A percentile compares a stretch with the other conserved stretches of the same genome.
phyloP scores from a whole-genome alignment of 2,329 filamentous ascomycete genomes.

The Aphanocladium album region DNA sequence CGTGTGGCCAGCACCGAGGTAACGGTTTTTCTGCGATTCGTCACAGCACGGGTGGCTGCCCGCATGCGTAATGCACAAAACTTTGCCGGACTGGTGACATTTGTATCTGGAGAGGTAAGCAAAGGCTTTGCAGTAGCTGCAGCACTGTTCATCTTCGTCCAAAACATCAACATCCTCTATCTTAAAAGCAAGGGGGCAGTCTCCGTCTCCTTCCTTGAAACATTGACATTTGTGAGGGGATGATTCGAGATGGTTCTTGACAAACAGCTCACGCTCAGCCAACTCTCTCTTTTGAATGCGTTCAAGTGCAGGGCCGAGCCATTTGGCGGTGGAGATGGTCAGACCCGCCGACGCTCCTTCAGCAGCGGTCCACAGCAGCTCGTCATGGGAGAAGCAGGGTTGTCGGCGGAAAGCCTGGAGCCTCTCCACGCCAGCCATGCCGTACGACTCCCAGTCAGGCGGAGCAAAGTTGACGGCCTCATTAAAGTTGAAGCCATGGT shows the following conservation, averaged over 20 bases:
- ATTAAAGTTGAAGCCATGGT: conserved; percentile 98
- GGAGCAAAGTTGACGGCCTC: conserved; percentile 98
- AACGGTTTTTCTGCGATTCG: conserved; percentile 59
- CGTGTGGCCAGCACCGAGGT: conserved; percentile 63
- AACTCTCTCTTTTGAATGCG: conserved; percentile 72
- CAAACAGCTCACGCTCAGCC: conserved; percentile 61
- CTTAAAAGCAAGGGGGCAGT: conserved; percentile 57
- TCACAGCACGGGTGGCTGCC: conserved; percentile 79
- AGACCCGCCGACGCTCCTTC: conserved; percentile 64
- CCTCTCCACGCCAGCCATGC: conserved; percentile 78
- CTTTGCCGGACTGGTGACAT: conserved; percentile 75
- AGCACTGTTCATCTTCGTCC: conserved; percentile 94
- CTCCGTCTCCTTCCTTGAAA: conserved; percentile 39
- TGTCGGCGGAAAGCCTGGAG: conserved; percentile 84
- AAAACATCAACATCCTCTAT: conserved; percentile 69
- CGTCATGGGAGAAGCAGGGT: conserved; percentile 96
- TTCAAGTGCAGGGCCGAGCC: conserved; percentile 83
- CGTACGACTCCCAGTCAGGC: conserved; percentile 89
- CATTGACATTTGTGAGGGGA: conserved; percentile 48
- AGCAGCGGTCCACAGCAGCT: conserved; percentile 85
- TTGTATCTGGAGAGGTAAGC: conserved; percentile 87
- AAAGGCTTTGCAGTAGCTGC: conserved; percentile 86
- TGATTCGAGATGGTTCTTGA: conserved; percentile 56
- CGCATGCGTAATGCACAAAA: conserved; percentile 77
- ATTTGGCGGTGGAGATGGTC: conserved; percentile 86